phyloP scores from a whole-genome alignment of 257 asterid species.

The Primulina eburnea region DNA sequence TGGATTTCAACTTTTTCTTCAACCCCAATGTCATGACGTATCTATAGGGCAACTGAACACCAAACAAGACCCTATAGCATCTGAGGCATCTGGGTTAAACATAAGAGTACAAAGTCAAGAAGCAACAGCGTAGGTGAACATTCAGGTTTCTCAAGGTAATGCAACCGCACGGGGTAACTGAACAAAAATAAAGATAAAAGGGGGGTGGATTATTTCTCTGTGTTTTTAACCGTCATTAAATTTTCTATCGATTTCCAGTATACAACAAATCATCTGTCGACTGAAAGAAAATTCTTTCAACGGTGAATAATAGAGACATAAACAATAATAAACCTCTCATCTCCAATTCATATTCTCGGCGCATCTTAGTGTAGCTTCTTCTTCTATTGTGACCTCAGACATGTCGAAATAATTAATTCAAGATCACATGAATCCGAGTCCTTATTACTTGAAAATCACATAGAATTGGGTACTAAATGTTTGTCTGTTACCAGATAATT shows the following conservation, averaged over 20 bases:
- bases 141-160: not conserved
- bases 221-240: not conserved
- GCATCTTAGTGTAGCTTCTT: not conserved
- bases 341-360: constrained; percentile 11
- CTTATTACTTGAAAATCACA: not conserved
- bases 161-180: not conserved
- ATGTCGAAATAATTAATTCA: not conserved
- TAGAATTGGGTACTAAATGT: not conserved
- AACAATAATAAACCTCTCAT: constrained; percentile 16
- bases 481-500: constrained; percentile 4
- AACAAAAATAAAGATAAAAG: too few relatives aligned
- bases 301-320: not conserved
- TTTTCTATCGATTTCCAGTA: not conserved
- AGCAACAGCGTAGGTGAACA: not conserved
- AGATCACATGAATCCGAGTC: not conserved
- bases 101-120: constrained; percentile 11
- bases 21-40: constrained; percentile 63
- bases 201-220: not conserved
- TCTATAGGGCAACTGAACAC: constrained; percentile 26
- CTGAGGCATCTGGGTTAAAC: constrained; percentile 40
- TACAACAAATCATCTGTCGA: not conserved
- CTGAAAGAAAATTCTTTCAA: not conserved
- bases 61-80: constrained; percentile 34
- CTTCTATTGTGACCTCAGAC: not conserved
- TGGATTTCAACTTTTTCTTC: constrained; percentile 77